Evolutionary conservation across 192 early-diverging fungal genomes (phyloP).

Genomic region (Neocallimastix lanati): DNA sequence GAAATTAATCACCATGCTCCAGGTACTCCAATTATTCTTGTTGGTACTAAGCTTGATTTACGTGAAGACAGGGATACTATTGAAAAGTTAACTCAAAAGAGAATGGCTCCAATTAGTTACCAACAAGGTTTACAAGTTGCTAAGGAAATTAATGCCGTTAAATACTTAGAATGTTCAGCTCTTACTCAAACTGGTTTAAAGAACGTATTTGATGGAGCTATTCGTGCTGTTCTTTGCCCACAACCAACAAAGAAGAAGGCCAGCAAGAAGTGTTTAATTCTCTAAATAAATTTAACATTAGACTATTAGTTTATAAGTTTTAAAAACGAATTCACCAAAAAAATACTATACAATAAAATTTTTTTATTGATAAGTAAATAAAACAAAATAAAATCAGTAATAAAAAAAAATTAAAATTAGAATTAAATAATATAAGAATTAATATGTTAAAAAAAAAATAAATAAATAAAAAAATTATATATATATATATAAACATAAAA

Average conservation of each 20-base stretch:
- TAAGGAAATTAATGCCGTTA: constrained; percentile 75
- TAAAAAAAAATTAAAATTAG: too few relatives aligned
- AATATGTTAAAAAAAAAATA: too few relatives aligned
- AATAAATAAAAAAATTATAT: too few relatives aligned
- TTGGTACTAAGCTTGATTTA: constrained; percentile 94
- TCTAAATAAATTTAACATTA: background rate
- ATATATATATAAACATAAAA: too few relatives aligned
- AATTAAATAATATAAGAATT: too few relatives aligned
- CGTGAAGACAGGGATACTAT: constrained; percentile 85
- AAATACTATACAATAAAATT: background rate
- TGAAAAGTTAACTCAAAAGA: constrained; percentile 69
- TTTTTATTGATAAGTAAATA: background rate
- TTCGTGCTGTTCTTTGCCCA: constrained; percentile 67
- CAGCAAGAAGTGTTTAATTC: background rate
- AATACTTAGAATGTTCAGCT: constrained; percentile 93
- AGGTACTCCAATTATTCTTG: constrained; percentile 75
- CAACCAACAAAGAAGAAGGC: background rate
- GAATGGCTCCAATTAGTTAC: constrained; percentile 73
- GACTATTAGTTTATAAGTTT: background rate
- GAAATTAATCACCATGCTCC: constrained; percentile 92
- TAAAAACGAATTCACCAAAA: background rate
- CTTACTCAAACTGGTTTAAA: constrained; percentile 94
- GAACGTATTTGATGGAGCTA: constrained; percentile 97
- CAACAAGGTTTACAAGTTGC: constrained; percentile 71
- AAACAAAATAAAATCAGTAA: background rate